A percentile compares a stretch with the other conserved stretches of the same genome.
These are phyloP conservation scores for Aspergillus sp. DNA, from an alignment of 2,329 filamentous ascomycete species.

Conservation along the genomic window DNA sequence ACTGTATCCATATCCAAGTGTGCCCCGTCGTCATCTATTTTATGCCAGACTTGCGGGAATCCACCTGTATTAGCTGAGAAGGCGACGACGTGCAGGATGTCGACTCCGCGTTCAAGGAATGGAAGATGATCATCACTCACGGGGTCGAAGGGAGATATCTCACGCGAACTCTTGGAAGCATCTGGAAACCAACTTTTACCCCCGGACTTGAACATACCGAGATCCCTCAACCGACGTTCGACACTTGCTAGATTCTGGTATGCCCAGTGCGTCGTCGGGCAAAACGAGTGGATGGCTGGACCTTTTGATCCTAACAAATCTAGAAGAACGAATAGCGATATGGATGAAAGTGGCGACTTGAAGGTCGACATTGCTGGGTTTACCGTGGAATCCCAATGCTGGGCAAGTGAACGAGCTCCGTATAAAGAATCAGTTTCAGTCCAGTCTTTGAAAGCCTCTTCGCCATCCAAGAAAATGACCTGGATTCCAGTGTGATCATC, in stretches of 20 bases:
- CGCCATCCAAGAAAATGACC: constrained; percentile 86
- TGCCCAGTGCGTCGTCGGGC: constrained; percentile 88
- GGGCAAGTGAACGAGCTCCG: constrained; percentile 78
- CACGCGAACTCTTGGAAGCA: constrained; percentile 51
- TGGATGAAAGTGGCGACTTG: constrained; percentile 71
- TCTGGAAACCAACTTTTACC: constrained; percentile 64
- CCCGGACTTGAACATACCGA: constrained; percentile 64
- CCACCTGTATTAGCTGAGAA: constrained; percentile 46
- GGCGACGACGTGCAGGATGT: constrained; percentile 87
- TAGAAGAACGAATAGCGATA: constrained; percentile 86
- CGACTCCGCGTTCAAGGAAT: constrained; percentile 82
- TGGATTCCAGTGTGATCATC: constrained; percentile 82
- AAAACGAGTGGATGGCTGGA: constrained; percentile 80
- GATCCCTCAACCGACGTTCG: constrained; percentile 69
- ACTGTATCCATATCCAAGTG: constrained; percentile 79
- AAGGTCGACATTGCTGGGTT: constrained; percentile 74
- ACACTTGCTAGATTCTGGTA: constrained; percentile 74
- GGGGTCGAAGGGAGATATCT: constrained; percentile 49
- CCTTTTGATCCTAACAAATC: constrained; percentile 75
- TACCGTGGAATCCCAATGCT: constrained; percentile 71
- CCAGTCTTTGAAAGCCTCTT: constrained; percentile 88
- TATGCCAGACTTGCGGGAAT: constrained; percentile 88
- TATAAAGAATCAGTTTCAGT: constrained; percentile 81
- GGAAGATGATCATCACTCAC: constrained; percentile 89
- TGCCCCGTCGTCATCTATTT: constrained; percentile 74